Evolutionary conservation across 129 eudicot genomes (phyloP), one percentile per base, ranked within the genome.

Genomic region (Pseudognaphalium luteoalbum): DNA sequence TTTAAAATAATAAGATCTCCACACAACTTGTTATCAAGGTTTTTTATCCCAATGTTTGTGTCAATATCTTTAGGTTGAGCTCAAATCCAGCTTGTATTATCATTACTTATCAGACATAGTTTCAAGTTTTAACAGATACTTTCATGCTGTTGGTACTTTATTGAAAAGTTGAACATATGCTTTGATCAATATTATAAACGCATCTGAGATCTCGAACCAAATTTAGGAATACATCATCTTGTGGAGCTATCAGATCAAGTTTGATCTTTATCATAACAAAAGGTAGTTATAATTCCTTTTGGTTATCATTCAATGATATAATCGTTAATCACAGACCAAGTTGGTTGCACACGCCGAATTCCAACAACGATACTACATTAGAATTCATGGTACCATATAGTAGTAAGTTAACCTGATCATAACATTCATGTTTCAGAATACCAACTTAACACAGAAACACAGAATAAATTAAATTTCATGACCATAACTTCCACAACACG

Each of bases 391-490:
- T 21, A 76, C 44, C 42, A 65, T 8, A 39, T 41, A 39, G 16
- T 63, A 62, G 22, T 63, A 63, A 61, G 52, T 21, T 44, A 60
- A 66, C 35, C 5, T 63, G 21, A 70, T 12, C 63, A 41, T 39
- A 70, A 47, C 54, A 71, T 50, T 66, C 32, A 29, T 33, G 80
- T 57, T 61, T 22, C 67, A 0, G 0, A 39, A 39, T n/a, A n/a
- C 35, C 14, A 41, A 41, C 47, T 28, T 42, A 73, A 73, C 57
- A 42, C 10, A 58, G 19, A 22, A 1, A 60, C 22, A 44, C 33
- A 60, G 25, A 61, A 61, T 59, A 61, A 74, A 25, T 60, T 28
- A 39, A 35, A 60, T 74, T 74, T 41, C 41, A 50, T 22, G 30
- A 22, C 69, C 16, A 9, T n/a, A 19, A 57, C 28, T 57, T n/a